A percentile compares a stretch with the other conserved stretches of the same genome.
phyloP scores from a whole-genome alignment of 2,329 filamentous ascomycete genomes.

The Penicillium sp. region DNA sequence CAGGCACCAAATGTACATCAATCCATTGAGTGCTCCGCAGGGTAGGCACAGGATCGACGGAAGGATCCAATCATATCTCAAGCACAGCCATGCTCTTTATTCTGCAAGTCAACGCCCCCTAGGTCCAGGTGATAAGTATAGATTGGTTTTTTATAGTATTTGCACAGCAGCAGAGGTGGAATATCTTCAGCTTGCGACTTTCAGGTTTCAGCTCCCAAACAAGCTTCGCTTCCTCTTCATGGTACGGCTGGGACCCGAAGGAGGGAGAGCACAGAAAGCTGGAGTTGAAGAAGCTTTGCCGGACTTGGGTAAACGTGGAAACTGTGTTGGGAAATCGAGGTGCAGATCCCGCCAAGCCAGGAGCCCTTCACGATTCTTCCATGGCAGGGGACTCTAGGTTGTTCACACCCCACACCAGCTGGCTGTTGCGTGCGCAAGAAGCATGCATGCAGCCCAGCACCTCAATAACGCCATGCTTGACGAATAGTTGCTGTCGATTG shows the following conservation, averaged over 20 bases:
- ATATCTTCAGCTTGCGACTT: not conserved
- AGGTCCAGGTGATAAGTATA: no score
- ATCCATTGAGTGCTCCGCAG: not conserved
- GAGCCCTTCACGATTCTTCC: not conserved
- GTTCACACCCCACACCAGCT: not conserved
- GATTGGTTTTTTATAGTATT: no score
- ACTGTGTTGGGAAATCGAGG: constrained; percentile 21
- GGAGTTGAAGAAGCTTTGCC: constrained; percentile 12
- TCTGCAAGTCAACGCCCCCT: not conserved
- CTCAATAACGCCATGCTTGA: not conserved
- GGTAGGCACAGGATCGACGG: not conserved
- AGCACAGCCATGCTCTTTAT: not conserved
- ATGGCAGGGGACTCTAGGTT: not conserved
- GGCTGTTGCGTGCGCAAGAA: not conserved
- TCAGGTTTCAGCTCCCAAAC: not conserved
- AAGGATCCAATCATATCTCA: not conserved
- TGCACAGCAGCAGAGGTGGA: no score
- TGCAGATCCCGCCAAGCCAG: constrained; percentile 20
- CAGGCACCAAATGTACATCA: constrained; percentile 5
- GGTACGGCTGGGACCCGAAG: not conserved
- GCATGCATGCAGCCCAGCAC: not conserved
- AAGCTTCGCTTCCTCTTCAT: not conserved
- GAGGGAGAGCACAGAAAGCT: not conserved
- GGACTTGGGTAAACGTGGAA: constrained; percentile 23
- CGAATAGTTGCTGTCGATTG: not conserved